Conservation (phyloP, 73 alveolate species). For the Durusdinium trenchii region DNA sequence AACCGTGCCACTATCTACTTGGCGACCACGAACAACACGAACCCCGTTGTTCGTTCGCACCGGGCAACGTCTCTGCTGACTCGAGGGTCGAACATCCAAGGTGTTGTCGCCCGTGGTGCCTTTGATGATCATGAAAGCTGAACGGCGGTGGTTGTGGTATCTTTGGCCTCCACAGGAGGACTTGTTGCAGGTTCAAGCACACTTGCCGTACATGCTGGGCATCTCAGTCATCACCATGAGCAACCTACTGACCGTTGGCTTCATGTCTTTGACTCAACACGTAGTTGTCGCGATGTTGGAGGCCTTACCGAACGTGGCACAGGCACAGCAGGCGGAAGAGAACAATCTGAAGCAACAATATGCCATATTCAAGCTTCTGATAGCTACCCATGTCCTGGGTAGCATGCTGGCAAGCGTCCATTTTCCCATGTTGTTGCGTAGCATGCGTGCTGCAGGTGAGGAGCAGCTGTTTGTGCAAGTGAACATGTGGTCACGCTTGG, state of each 20-base stretch:
- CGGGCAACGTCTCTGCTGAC: too few relatives aligned
- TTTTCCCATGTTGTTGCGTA: conserved; percentile 48
- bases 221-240: conserved; percentile 42
- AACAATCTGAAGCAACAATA: neutral
- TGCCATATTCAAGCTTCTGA: neutral
- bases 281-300: neutral
- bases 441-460: neutral
- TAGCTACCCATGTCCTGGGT: conserved; percentile 56
- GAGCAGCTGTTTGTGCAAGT: too few relatives aligned
- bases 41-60: too few relatives aligned
- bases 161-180: conserved; percentile 17
- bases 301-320: neutral
- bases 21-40: too few relatives aligned
- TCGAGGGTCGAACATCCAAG: too few relatives aligned
- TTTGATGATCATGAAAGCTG: conserved; percentile 15
- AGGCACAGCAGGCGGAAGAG: neutral
- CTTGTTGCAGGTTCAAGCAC: neutral
- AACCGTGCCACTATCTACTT: too few relatives aligned
- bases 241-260: conserved; percentile 46
- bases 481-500: conserved; percentile 16
- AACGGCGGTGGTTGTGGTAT: neutral
- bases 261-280: neutral
- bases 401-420: neutral
- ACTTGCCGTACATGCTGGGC: conserved; percentile 7
- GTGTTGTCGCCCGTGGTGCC: conserved; percentile 40